These are phyloP conservation scores for Hyaloscypha variabilis DNA, from an alignment of 495 filamentous ascomycete genomes.

Conservation along the genomic window DNA sequence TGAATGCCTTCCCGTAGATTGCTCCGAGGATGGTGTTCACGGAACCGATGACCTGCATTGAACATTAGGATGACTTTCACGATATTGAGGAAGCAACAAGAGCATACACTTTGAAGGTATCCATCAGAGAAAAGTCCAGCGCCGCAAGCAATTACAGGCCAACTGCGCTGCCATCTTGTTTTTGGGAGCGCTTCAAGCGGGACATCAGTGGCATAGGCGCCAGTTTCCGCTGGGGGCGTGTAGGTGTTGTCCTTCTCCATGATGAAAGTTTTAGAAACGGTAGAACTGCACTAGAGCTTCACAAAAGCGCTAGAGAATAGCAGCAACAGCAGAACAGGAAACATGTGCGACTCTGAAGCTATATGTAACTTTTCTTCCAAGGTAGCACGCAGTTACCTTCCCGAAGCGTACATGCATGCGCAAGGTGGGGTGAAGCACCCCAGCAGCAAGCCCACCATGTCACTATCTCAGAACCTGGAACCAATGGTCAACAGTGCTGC, in stretches of 20 bases:
- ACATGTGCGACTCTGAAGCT: not conserved
- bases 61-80: not conserved
- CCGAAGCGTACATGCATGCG: not conserved
- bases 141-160: constrained; percentile 73
- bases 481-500: not conserved
- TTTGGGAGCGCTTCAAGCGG: constrained; percentile 22
- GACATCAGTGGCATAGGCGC: not conserved
- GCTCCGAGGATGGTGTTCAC: constrained; percentile 69
- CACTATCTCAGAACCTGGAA: not conserved
- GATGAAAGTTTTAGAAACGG: not conserved
- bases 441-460: not conserved
- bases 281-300: not conserved
- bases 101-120: constrained; percentile 73
- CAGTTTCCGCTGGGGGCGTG: not conserved
- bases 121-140: constrained; percentile 91
- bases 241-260: constrained; percentile 9
- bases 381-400: not conserved
- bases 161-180: constrained; percentile 19
- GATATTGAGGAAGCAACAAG: not conserved
- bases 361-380: not conserved
- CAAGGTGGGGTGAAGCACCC: not conserved
- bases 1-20: constrained; percentile 67
- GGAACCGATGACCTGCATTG: constrained; percentile 71
- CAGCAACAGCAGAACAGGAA: not conserved
- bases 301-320: not conserved